phyloP scores from a whole-genome alignment of 768 basidiomycete genomes.

The Butyriboletus loyo region DNA sequence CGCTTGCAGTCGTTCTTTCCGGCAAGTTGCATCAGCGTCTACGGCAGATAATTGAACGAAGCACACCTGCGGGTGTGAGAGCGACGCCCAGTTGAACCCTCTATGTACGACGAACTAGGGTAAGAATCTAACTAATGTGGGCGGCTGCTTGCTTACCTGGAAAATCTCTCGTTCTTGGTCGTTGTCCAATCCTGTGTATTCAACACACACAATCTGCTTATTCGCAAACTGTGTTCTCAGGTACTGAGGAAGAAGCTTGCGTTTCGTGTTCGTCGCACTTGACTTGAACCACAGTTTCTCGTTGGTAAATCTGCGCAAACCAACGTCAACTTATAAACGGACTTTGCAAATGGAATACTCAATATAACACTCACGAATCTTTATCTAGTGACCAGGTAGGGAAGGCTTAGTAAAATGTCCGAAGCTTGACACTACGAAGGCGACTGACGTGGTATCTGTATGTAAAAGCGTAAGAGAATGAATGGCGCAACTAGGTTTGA shows the following conservation, averaged over 20 bases:
- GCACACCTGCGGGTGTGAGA: constrained; percentile 46
- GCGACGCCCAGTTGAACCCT: constrained; percentile 53
- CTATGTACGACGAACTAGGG: constrained; percentile 22
- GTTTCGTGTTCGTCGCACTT: constrained; percentile 13
- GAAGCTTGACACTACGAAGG: neutral
- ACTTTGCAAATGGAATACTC: neutral
- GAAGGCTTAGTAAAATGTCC: constrained; percentile 5
- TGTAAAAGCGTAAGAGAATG: constrained; percentile 5
- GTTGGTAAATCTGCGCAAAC: constrained; percentile 26
- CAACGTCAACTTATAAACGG: neutral
- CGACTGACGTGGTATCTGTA: constrained; percentile 44
- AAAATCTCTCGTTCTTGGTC: constrained; percentile 70
- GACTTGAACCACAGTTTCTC: constrained; percentile 39
- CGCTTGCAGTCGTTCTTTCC: constrained; percentile 48
- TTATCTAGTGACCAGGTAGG: constrained; percentile 28
- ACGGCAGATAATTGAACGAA: neutral
- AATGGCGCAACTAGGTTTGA: neutral
- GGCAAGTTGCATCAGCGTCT: neutral
- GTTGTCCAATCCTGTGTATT: constrained; percentile 46
- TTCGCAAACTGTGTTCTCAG: constrained; percentile 39
- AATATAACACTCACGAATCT: constrained; percentile 34
- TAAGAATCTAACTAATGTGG: neutral
- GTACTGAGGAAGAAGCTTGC: constrained; percentile 34
- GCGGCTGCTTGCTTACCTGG: constrained; percentile 35
- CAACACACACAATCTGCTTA: constrained; percentile 50